Evolutionary conservation across 495 filamentous ascomycete species (phyloP), one percentile per base, ranked within the genome.

Genomic region (Lasiosphaeria hispida): DNA sequence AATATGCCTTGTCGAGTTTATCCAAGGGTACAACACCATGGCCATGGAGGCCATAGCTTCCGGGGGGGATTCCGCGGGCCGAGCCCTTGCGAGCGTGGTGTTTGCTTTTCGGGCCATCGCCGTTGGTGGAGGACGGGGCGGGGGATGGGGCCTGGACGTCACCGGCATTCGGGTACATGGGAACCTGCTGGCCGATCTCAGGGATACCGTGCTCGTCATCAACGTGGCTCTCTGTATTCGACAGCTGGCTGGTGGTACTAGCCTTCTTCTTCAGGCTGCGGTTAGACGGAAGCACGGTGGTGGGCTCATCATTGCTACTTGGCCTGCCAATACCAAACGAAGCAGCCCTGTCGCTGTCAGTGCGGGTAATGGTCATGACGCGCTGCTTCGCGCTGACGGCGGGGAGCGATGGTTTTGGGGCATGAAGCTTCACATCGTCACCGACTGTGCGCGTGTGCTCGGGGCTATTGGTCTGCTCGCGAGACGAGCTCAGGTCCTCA

Each of bases 81-180:
- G 77, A 81, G 0, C 69, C 65, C 62, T 67, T 77, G 45, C 92
- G 85, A 38, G 80, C 70, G 63, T 96, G 91, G 60, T 88, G 81
- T 60, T 83, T 79, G 19, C 15, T 19, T 63, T 83, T 86, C 58
- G 76, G 72, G 17, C 85, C 85, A 33, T 79, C 73, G 15, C 80
- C 70, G 36, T 77, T 77, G 14, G 72, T 72, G 38, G 82, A 72
- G 15, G 48, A 50, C 4, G 80, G 89, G 13, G 87, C 83, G 3
- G 92, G 91, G 0, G 95, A 92, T 0, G 94, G 94, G 10, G 94
- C 94, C 74, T 99, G 94, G 9, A 99, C 95, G 72, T 97, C 94
- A 42, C 94, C 94, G 39, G 92, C 92, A 74, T 95, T 85, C 37
- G 87, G 87, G 66, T 93, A 87, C 91, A 99, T 96, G 36, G 94